Evolutionary conservation across 1,284 basidiomycete species (phyloP).

Genomic region (Irpex sp.): DNA sequence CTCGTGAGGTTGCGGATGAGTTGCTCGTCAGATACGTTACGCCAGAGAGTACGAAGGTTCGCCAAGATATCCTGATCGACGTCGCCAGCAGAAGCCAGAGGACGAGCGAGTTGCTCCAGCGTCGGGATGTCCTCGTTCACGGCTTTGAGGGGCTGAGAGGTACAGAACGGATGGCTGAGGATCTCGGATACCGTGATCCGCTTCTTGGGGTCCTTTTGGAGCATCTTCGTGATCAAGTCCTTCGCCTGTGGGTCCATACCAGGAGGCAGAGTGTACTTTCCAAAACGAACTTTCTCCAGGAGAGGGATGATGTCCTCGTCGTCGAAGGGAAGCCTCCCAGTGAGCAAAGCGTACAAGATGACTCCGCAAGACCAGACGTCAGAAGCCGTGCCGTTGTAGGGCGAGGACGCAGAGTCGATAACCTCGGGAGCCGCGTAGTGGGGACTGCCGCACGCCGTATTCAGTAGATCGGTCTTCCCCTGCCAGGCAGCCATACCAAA

Average conservation of each 20-base stretch:
- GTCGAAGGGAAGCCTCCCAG: conserved; percentile 93
- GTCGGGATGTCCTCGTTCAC: conserved; percentile 55
- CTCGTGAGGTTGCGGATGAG: conserved; percentile 67
- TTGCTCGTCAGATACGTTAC: conserved; percentile 66
- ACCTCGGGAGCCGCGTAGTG: conserved; percentile 99
- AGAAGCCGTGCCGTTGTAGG: conserved; percentile 86
- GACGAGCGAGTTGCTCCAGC: conserved; percentile 64
- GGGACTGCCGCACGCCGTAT: conserved; percentile 93
- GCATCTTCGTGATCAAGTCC: conserved; percentile 86
- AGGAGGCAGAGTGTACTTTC: conserved; percentile 79
- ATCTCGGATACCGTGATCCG: conserved; percentile 92
- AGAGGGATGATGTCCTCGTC: conserved; percentile 77
- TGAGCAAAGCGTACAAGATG: conserved; percentile 89
- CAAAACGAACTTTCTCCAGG: conserved; percentile 83
- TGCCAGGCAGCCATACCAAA: conserved; percentile 99
- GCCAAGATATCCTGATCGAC: conserved; percentile 90
- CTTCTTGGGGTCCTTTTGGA: conserved; percentile 77
- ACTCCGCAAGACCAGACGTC: conserved; percentile 99
- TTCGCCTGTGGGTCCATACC: conserved; percentile 77
- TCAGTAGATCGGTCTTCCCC: conserved; percentile 63
- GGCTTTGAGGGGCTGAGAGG: conserved; percentile 52
- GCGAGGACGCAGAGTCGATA: conserved; percentile 59
- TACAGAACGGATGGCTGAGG: conserved; percentile 87
- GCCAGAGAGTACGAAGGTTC: conserved; percentile 91
- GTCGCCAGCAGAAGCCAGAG: conserved; percentile 54